Base-by-base conservation (phyloP, 2,329 filamentous ascomycete genomes). In the Aspergillus floridensis region DNA sequence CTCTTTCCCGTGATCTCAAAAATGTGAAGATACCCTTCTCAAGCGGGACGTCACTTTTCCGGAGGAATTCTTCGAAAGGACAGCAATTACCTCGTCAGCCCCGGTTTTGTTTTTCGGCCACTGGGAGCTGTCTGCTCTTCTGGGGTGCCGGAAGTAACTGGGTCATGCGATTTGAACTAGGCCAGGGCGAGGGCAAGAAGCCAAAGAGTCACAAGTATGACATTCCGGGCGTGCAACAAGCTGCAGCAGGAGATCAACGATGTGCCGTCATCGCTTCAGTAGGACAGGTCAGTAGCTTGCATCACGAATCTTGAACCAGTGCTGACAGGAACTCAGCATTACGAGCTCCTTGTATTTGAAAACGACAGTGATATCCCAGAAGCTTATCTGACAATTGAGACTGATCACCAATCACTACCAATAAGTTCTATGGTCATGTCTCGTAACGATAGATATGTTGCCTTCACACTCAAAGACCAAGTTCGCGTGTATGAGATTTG, bases 171-270 rank as follows among this genome's bases (percentile, higher is more conserved):
- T 73, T 75, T 49, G 72, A 74, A 21, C 63, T 72, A 2, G 60
- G 68, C 4, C 60, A 52, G n/a, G 64, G 67, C 10, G 66, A 72
- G 35, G 60, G 68, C 4, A 65, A 66, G 7, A 65, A 63, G 8
- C 68, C 67, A 5, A 69, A 70, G 56, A 63, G 68, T 8, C 70
- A 71, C 49, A 70, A 62, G 52, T 75, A 74, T 51, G 71, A 73
- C 57, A 64, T 72, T n/a, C 58, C 68, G 4, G 63, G 66, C 3
- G 68, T 74, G 7, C 71, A 74, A 57, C 67, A 68, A 53, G 71
- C 65, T 35, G 72, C 72, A 7, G 70, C 70, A 38, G 73, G 73
- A 12, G 66, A 72, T 49, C 66, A 68, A 51, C 70, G 70, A 53
- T 75, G 71, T 58, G 73, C 70, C 10, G 60, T 74, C 5, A 66